Conservation (phyloP, 495 filamentous ascomycete genomes). For the Talaromyces stipitatus region DNA sequence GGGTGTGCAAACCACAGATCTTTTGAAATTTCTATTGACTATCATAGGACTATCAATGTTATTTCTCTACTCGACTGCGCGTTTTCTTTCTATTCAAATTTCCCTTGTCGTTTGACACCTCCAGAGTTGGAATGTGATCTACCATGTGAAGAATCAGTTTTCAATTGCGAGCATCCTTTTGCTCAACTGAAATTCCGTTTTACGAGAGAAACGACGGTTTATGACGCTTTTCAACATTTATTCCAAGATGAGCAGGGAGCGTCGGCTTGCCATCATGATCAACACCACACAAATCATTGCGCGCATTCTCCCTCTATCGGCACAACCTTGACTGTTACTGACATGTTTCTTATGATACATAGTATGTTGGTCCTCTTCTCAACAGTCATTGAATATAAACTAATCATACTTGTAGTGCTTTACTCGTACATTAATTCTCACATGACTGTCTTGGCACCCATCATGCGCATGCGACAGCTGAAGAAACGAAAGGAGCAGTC, state of each 20-base stretch:
- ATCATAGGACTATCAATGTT: conserved; percentile 26
- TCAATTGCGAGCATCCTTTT: conserved; percentile 32
- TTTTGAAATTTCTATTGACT: conserved; percentile 8
- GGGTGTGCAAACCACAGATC: not conserved
- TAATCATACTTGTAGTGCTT: conserved; percentile 17
- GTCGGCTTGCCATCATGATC: not conserved
- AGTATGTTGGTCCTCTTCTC: conserved; percentile 16
- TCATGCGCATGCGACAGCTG: conserved; percentile 13
- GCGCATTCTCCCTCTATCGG: not conserved
- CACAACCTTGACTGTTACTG: conserved; percentile 24
- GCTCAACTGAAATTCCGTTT: conserved; percentile 27
- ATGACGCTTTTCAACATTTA: conserved; percentile 26
- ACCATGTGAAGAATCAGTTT: conserved; percentile 30
- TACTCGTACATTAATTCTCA: conserved; percentile 39
- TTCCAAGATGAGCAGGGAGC: conserved; percentile 18
- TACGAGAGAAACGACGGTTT: conserved; percentile 23
- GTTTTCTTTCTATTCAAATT: conserved; percentile 39
- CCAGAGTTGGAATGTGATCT: conserved; percentile 34
- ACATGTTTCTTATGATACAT: conserved; percentile 41
- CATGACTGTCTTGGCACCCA: conserved; percentile 31
- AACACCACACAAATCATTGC: not conserved
- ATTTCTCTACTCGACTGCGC: conserved; percentile 35
- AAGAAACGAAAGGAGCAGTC: conserved; percentile 13
- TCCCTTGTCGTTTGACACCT: conserved; percentile 31
- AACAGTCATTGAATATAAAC: not conserved